Conservation (phyloP, 371 early-diverging fungal species). For the Mucor mucedo region DNA sequence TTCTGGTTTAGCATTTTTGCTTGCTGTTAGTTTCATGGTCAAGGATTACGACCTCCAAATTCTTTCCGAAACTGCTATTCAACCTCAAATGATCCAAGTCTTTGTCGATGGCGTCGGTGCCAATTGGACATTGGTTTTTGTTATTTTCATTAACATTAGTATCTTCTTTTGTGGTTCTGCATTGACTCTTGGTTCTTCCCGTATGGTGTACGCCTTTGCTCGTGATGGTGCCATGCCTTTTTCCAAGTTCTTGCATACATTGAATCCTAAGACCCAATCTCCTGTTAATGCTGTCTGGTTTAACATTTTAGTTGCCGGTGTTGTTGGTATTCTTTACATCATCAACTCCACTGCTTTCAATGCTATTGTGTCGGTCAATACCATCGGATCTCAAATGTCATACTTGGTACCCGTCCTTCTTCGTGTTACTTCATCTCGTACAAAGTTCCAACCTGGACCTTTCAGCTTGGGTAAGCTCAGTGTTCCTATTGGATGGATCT, state of each 20-base stretch:
- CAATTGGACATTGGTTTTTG: constrained; percentile 60
- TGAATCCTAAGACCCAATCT: constrained; percentile 41
- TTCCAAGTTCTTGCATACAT: constrained; percentile 40
- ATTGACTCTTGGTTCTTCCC: constrained; percentile 61
- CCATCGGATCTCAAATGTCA: constrained; percentile 54
- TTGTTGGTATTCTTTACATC: constrained; percentile 41
- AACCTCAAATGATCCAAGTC: constrained; percentile 62
- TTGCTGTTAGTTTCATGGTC: constrained; percentile 62
- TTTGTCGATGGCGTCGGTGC: constrained; percentile 68
- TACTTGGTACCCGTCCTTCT: constrained; percentile 58
- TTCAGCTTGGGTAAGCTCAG: constrained; percentile 51
- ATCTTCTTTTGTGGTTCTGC: constrained; percentile 65
- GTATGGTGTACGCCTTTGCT: constrained; percentile 80
- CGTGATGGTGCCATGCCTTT: constrained; percentile 70
- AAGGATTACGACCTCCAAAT: constrained; percentile 55
- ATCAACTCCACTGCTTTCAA: constrained; percentile 42
- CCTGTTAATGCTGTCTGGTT: constrained; percentile 57
- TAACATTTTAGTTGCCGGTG: constrained; percentile 42
- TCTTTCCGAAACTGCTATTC: constrained; percentile 48
- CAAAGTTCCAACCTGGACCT: constrained; percentile 38
- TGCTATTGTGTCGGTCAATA: constrained; percentile 52
- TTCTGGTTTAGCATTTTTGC: constrained; percentile 61
- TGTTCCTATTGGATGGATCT: constrained; percentile 40
- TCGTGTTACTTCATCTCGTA: constrained; percentile 48
- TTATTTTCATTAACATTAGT: constrained; percentile 58